Evolutionary conservation across 108 stramenopile species (phyloP), one percentile per base, ranked within the genome.

Genomic region (Cyclotella distinguenda): DNA sequence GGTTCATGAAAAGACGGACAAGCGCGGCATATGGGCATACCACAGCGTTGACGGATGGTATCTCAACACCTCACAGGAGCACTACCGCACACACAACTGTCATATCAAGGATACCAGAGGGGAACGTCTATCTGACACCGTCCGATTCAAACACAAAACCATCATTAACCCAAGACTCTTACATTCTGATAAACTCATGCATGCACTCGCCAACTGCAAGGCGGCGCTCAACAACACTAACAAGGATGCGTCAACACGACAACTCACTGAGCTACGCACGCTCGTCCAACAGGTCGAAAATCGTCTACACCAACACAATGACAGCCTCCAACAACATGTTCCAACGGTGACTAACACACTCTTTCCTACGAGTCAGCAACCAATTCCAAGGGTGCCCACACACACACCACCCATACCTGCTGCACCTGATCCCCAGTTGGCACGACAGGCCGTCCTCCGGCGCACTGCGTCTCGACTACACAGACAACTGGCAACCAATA

Each of bases 21-120:
- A 45, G 18, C 60, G 61, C 12, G 38, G 23, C 1, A 32, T 53
- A 15, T 72, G 73, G 77, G 61, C 70, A 32, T 42, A 16, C 25
- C 39, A 60, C 15, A 39, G 52, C 3, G 10, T 43, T 6, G 62
- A 64, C 26, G 74, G 70, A 21, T 79, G 74, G 74, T 79, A 75
- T 39, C 11, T 76, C 5, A 58, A 13, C 22, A 51, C 49, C 7
- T 64, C 63, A 0, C 18, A 8, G 5, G 63, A 64, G 19, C 63
- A 64, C 33, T 51, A 64, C 23, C 32, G 49, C 7, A 19, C 32
- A 0, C 60, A 30, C 44, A n/a, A 18, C 18, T 10, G 30, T 21
- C 2, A 46, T 19, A 28, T 31, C 27, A 45, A 62, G 3, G 1
- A 6, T 16, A 45, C 44, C 0, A 28, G 12, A 31, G 30, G n/a